Evolutionary conservation across 1,139 yeast species (phyloP).

Genomic region (Wickerhamiella infanticola): DNA sequence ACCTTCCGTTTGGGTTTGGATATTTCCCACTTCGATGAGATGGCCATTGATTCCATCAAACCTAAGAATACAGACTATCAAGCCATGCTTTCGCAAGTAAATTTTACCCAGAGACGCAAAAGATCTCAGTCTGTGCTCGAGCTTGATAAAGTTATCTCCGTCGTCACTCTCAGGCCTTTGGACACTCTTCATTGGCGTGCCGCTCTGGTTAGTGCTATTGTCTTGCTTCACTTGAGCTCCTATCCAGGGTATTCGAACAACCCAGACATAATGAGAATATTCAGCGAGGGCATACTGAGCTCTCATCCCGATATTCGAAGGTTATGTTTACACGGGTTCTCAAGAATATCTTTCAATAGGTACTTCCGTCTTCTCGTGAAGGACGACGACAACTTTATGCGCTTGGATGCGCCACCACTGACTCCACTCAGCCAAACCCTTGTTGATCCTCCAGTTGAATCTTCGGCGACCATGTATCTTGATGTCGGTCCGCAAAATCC

Average conservation of each 20-base stretch:
- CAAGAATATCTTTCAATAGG: background rate
- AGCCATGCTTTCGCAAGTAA: background rate
- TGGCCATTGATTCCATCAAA: background rate
- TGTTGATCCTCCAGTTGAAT: background rate
- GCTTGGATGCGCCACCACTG: background rate
- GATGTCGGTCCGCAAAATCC: background rate
- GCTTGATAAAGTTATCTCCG: conserved; percentile 18
- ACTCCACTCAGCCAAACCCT: background rate
- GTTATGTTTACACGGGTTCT: background rate
- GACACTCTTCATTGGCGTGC: conserved; percentile 54
- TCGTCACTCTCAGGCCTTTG: conserved; percentile 7
- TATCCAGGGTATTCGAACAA: conserved; percentile 16
- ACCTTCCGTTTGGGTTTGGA: conserved; percentile 6
- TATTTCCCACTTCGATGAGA: background rate
- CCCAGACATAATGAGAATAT: background rate
- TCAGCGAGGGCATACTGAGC: background rate
- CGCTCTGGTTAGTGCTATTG: conserved; percentile 37
- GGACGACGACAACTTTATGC: background rate
- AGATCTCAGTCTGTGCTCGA: background rate
- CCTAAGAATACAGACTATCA: background rate
- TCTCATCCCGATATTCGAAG: background rate
- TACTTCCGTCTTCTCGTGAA: background rate
- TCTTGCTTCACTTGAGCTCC: conserved; percentile 32
- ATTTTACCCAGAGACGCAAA: background rate
- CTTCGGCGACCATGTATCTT: background rate